Conservation (phyloP, 306 rosid genomes). For the Rosa rugosa region DNA sequence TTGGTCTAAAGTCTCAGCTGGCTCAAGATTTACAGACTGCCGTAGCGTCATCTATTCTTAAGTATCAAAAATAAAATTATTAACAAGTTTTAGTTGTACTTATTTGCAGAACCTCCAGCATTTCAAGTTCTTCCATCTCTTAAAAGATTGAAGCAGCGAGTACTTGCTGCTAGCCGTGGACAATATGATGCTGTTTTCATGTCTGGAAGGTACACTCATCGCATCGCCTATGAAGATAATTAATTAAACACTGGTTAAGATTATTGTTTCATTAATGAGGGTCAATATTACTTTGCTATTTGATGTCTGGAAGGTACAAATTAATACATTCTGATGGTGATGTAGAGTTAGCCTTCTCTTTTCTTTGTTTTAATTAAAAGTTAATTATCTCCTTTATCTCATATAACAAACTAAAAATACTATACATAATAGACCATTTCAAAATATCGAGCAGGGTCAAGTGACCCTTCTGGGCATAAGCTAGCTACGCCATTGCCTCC, state of each 20-base stretch:
- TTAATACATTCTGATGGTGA: too few relatives aligned
- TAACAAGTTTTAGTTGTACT: not conserved
- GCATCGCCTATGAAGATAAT: conserved; percentile 9
- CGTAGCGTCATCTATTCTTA: not conserved
- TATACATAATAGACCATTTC: too few relatives aligned
- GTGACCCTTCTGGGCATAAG: too few relatives aligned
- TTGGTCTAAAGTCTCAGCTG: not conserved
- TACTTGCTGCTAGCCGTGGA: conserved; percentile 80
- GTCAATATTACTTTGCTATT: too few relatives aligned
- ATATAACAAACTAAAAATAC: too few relatives aligned
- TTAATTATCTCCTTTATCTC: too few relatives aligned
- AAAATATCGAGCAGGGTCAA: too few relatives aligned
- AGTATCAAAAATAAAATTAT: not conserved
- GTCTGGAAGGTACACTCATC: conserved; percentile 82
- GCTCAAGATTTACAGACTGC: not conserved
- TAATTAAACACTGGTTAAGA: not conserved
- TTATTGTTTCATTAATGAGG: not conserved
- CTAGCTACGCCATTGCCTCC: not conserved
- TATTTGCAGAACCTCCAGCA: conserved; percentile 77
- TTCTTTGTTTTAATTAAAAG: too few relatives aligned
- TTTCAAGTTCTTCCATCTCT: conserved; percentile 97
- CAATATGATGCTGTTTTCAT: conserved; percentile 84
- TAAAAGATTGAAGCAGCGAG: conserved; percentile 78
- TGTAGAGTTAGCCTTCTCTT: too few relatives aligned
- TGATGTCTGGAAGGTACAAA: too few relatives aligned